These are phyloP conservation scores for Uncinocarpus reesii DNA, from an alignment of 2,329 filamentous ascomycete genomes.

Conservation along the genomic window DNA sequence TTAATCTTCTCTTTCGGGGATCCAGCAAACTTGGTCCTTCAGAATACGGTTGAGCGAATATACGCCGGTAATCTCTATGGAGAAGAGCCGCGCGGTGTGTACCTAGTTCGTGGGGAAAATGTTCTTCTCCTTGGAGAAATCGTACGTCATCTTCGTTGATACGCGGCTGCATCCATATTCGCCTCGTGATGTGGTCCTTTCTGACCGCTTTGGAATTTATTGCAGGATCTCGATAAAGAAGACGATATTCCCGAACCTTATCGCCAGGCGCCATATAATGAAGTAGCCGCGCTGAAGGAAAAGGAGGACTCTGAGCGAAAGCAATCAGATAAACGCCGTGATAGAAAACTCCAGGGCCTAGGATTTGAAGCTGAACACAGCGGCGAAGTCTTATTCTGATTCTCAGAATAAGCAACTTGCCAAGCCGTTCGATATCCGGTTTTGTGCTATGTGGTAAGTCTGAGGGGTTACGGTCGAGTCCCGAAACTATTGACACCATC, in stretches of 20 bases:
- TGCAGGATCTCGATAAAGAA: conserved; percentile 81
- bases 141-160: conserved; percentile 30
- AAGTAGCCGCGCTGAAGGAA: conserved; percentile 64
- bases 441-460: neutral
- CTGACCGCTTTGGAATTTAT: neutral
- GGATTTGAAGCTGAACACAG: conserved; percentile 83
- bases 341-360: conserved; percentile 61
- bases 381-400: conserved; percentile 61
- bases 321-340: conserved; percentile 59
- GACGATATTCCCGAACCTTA: conserved; percentile 70
- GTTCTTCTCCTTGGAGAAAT: conserved; percentile 94
- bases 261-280: conserved; percentile 53
- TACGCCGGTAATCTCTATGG: conserved; percentile 67
- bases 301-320: conserved; percentile 60
- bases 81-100: conserved; percentile 76
- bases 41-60: conserved; percentile 82
- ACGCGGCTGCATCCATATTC: neutral
- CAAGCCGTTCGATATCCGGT: neutral
- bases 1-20: neutral
- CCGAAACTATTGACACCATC: neutral
- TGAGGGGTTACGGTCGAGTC: neutral
- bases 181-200: neutral
- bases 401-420: neutral
- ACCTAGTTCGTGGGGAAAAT: conserved; percentile 90
- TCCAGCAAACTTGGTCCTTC: conserved; percentile 83